Base-by-base conservation (phyloP, 169 alveolate species). In the Cryptosporidium felis region DNA sequence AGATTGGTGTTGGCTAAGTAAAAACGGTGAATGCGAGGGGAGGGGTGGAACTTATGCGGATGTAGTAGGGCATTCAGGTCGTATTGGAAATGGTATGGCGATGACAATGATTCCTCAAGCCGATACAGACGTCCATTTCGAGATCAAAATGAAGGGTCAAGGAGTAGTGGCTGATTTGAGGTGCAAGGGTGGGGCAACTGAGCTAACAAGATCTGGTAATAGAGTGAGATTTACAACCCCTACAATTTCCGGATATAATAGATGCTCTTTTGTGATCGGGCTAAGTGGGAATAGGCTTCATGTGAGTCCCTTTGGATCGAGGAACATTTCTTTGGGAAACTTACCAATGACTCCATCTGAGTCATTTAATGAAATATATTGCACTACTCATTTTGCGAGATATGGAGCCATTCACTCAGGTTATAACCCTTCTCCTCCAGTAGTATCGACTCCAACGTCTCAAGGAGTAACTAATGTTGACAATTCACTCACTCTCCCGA, bases 61-160 rank as follows among this genome's bases (percentile, higher is more conserved):
- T 16, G 58, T 56, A 74, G 30, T 56, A 23, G 65, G 74, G 5
- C 5, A 6, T 3, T 30, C 0, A 38, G 65, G 65, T 36, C 51
- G 74, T n/a, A 16, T 74, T 41, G 67, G 30, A 21, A 53, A 49
- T 74, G 85, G 85, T 18, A 49, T 74, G 67, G 85, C 85, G 2
- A 32, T 74, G 67, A 74, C 36, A 23, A 45, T 74, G 41, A 45
- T 74, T 51, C 85, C 85, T 2, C 18, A 32, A 10, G 8, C 14
- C 10, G 67, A 74, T 16, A 12, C 12, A 2, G 23, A 74, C 28
- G 60, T 21, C 8, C 1, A 12, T 8, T 53, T 53, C 18, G 10
- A 38, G 14, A 3, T 53, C n/a, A 0, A 2, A 4, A 36, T n/a
- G 18, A 74, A 56, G 5, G n/a, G 16, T 9, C 28, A 51, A 36